phyloP scores from a whole-genome alignment of 2,329 filamentous ascomycete genomes.

The Fusarium sulawesiense region DNA sequence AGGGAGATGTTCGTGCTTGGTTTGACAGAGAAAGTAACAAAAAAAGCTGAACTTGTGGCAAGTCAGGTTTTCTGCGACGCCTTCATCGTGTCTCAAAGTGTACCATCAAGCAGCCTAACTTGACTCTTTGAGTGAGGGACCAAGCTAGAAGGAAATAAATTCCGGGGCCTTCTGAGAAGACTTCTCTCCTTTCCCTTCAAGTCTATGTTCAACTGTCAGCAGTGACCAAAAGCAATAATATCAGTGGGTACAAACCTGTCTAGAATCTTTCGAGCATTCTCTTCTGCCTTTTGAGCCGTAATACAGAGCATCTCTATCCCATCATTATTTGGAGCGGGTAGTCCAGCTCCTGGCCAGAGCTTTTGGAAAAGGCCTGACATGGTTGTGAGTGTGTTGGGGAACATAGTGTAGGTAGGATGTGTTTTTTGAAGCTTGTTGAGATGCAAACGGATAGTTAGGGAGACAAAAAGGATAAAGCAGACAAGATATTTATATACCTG shows the following conservation, averaged over 20 bases:
- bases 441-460: background rate
- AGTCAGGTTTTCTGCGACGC: background rate
- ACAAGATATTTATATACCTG: background rate
- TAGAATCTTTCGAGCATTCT: background rate
- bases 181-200: background rate
- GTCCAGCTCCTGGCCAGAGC: background rate
- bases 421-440: background rate
- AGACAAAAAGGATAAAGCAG: background rate
- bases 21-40: background rate
- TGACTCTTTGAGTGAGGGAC: background rate
- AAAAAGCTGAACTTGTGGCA: background rate
- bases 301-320: background rate
- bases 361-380: background rate
- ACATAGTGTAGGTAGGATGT: background rate
- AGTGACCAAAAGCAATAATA: background rate
- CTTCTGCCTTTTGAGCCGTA: background rate
- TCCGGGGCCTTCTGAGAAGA: background rate
- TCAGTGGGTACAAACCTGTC: background rate
- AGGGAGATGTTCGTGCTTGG: background rate
- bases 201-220: background rate
- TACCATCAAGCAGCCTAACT: no score
- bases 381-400: background rate
- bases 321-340: no score
- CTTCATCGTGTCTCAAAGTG: background rate
- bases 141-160: background rate